Base-by-base conservation (phyloP, 352 stramenopile species). In the Phytophthora parvispora region DNA sequence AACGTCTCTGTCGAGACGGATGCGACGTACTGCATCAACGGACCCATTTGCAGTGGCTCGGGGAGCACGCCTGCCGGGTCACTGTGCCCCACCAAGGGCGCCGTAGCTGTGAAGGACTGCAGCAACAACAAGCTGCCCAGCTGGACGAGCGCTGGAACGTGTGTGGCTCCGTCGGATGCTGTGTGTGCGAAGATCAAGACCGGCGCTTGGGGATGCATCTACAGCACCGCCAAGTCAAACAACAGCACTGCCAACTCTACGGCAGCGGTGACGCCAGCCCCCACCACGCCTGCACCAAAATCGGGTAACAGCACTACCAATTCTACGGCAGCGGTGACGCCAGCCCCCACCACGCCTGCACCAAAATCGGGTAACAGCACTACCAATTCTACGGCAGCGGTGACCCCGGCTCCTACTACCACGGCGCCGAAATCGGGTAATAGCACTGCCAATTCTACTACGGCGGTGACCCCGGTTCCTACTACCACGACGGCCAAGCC, bases 11-110 rank as follows among this genome's bases (percentile, higher is more conserved):
- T 91, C 16, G 73, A 87, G 43, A 50, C 72, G 5, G 81, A 90
- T 32, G 83, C 81, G 20, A 90, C 83, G 6, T 90, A 87, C 71
- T 89, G 81, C 65, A 81, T 90, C 32, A 20, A 58, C 18, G 83
- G 80, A 20, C 61, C 79, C 9, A 72, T 89, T 52, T 91, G 83
- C 68, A 81, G 70, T 27, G 81, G 83, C 51, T 54, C 64, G 0
- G 80, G 80, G 15, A 43, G 40, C 8, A 25, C 60, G 18, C 74
- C 80, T 8, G 69, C 75, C 6, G 83, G 83, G 9, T 53, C 27
- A n/a, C 61, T 74, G n/a, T 91, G 83, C 28, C 83, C 83, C 7
- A 77, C 73, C 53, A 78, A 86, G 64, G 83, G 83, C 8, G 67
- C 74, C 40, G 62, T 82, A 2, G 79, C 83, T 0, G 64, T 76